Conservation (phyloP, 164 flowering plant genomes). For the Brasenia schreberi region DNA sequence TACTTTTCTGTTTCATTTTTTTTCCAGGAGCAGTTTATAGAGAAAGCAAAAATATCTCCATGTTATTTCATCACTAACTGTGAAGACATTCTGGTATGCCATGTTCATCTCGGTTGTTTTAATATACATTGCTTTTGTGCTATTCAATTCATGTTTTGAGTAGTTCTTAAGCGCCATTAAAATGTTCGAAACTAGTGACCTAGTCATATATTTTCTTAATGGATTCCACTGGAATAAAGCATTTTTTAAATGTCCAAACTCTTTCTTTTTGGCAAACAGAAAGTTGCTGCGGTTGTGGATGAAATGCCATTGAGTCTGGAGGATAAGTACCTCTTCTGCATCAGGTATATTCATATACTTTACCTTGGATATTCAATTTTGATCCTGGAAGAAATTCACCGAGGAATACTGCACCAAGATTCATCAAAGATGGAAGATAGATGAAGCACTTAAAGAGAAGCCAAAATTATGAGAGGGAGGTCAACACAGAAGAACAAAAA, state of each 20-base stretch:
- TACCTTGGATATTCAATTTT: no score
- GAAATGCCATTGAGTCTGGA: constrained; percentile 66
- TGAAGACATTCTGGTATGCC: constrained; percentile 72
- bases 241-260: neutral
- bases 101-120: neutral
- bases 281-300: constrained; percentile 80
- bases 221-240: neutral
- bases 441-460: neutral
- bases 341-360: constrained; percentile 41
- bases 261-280: constrained; percentile 27
- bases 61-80: constrained; percentile 67
- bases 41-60: constrained; percentile 69
- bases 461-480: neutral
- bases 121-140: neutral
- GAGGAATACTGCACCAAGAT: no score
- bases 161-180: no score
- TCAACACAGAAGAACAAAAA: neutral
- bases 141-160: no score
- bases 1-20: neutral
- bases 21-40: constrained; percentile 63
- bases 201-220: no score
- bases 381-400: no score
- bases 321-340: constrained; percentile 79
- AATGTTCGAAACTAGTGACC: no score
- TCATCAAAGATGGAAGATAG: no score